Base-by-base conservation (phyloP, 345 rosid genomes). In the Excoecaria cochinchinensis region DNA sequence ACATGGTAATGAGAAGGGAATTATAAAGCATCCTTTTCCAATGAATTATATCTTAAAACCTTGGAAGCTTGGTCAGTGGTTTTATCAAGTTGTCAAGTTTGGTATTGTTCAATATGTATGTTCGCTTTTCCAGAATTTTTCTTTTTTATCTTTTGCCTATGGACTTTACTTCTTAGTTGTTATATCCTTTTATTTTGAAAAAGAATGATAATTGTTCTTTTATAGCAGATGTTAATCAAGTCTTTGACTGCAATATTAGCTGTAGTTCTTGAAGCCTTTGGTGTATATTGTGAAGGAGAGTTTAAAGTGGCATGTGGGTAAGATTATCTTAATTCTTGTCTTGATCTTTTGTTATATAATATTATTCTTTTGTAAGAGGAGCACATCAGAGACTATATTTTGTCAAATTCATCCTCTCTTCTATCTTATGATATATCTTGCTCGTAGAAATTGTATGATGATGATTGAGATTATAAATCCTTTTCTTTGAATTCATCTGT, bases 51-150 rank as follows among this genome's bases (percentile, higher is more conserved):
- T 95, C 79, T 70, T 92, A 22, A 90, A 86, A 81, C 97, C 97
- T 3, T 95, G 99, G 99, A 87, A 86, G 84, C 99, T 92, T 77
- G 92, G 98, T 80, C 92, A 72, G 78, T 88, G 98, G 97, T 90
- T 96, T 80, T 96, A 93, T 85, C 99, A 85, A 86, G 94, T 93
- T 80, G 87, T 93, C 81, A 96, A 96, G 89, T 83, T 93, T 72
- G 99, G 99, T 64, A 96, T 96, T 83, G 97, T 96, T 79, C 99
- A 93, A 90, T 96, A 96, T 81, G 99, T 93, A 92, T 75, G 99
- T 90, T 67, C 83, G 51, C 61, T 50, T 73, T 71, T 65, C 42
- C 22, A 24, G 64, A 76, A 77, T 68, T 80, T 75, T 51, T 46
- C 5, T 10, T 79, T 75, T 51, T 44, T 2, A 13, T 70, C 51